Evolutionary conservation across 768 basidiomycete genomes (phyloP), one percentile per base, ranked within the genome.

Genomic region (Lentinula lateritia): DNA sequence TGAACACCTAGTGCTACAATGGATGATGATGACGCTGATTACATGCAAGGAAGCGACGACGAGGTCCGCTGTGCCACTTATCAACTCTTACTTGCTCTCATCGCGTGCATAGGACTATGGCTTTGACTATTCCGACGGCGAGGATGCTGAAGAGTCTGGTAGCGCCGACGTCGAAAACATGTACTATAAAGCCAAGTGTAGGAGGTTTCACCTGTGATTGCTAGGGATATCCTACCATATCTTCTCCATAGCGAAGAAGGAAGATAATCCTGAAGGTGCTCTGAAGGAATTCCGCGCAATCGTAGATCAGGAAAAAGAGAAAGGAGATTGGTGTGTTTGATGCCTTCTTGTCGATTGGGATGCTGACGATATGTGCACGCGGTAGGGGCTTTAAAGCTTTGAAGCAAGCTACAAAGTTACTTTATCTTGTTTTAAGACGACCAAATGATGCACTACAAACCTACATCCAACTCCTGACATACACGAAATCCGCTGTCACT

Each of bases 151-250:
- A 60, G 90, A 90, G 66, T 81, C 85, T 1, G 90, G 83, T 53
- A 91, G 85, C 58, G 90, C 86, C 28, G 95, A 97, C 74, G 86
- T 97, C 50, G 97, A 99, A 78, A 99, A 99, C 71, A 86, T 95
- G 84, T 99, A 99, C 76, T 98, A 98, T 73, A 90, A 88, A 53
- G 97, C 97, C 10, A 99, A 99, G 75, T 88, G 96, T 98, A 66
- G 28, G 28, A 28, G 56, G 88, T 74, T 42, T 60, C 28, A 62
- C 45, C 4, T 46, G 7, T 38, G 57, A 50, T 56, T 45, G 50
- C 36, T 35, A 9, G 15, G 10, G 18, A 39, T 18, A 41, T 20
- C 9, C 45, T 48, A 58, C 45, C 20, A 50, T 57, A 63, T 54
- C 62, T 59, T 61, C 61, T 60, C 57, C n/a, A 35, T 66, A 95